Evolutionary conservation across 352 stramenopile genomes (phyloP).

Genomic region (Phytophthora colocasiae): DNA sequence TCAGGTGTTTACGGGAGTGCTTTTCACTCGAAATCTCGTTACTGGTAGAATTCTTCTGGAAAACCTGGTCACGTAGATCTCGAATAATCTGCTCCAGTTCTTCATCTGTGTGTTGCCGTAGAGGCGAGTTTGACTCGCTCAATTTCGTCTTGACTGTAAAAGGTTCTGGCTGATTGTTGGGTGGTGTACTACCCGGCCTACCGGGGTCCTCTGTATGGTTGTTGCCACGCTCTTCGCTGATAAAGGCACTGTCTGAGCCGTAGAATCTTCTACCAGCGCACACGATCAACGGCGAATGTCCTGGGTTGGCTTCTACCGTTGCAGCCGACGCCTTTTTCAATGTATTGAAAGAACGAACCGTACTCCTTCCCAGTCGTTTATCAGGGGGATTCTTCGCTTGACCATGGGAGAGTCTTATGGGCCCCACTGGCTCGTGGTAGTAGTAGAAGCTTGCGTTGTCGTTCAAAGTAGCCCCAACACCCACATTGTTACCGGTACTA

Average conservation of each 20-base stretch:
- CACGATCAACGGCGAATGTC: slow-evolving; percentile 24
- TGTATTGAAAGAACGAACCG: background rate
- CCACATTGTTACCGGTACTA: slow-evolving; percentile 23
- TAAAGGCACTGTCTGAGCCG: background rate
- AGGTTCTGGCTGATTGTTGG: slow-evolving; percentile 5
- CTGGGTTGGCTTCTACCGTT: too few relatives aligned
- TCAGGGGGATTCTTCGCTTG: slow-evolving; percentile 27
- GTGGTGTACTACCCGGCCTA: too few relatives aligned
- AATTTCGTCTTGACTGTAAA: slow-evolving; percentile 5
- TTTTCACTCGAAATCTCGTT: slow-evolving; percentile 1
- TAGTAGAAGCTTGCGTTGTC: slow-evolving; percentile 33
- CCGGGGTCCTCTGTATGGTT: background rate
- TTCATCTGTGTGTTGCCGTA: slow-evolving; percentile 49
- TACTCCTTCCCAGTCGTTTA: slow-evolving; percentile 13
- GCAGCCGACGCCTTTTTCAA: too few relatives aligned
- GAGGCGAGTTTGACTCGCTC: background rate
- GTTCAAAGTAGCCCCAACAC: slow-evolving; percentile 26
- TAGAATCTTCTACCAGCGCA: slow-evolving; percentile 36
- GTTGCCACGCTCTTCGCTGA: slow-evolving; percentile 11
- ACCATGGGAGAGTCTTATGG: background rate
- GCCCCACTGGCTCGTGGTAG: slow-evolving; percentile 31
- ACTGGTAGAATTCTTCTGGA: slow-evolving; percentile 23
- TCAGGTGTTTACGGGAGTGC: slow-evolving; percentile 55
- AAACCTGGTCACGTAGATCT: slow-evolving; percentile 64
- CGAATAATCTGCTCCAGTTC: slow-evolving; percentile 76